phyloP scores from a whole-genome alignment of 768 basidiomycete genomes.

The Roridomyces roridus region DNA sequence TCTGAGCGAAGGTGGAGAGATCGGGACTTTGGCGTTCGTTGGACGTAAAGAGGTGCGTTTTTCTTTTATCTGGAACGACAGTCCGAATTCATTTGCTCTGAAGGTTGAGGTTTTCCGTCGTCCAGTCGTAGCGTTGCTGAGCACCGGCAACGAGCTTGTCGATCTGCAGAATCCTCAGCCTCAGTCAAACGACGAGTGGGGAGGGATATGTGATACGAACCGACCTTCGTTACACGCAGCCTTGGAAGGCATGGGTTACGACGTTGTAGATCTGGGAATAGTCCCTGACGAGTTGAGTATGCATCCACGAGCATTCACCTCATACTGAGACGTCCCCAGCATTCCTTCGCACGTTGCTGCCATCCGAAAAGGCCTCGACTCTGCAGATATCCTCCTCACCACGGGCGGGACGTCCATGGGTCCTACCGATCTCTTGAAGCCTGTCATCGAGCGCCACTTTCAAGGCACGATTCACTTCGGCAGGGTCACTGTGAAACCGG shows the following conservation, averaged over 20 bases:
- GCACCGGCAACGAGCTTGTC: slow-evolving; percentile 85
- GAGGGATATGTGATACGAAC: slow-evolving; percentile 87
- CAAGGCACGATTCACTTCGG: slow-evolving; percentile 87
- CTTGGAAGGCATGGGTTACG: slow-evolving; percentile 75
- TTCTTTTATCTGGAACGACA: too few relatives aligned
- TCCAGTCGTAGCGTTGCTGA: slow-evolving; percentile 80
- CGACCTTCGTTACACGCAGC: slow-evolving; percentile 77
- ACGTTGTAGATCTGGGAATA: slow-evolving; percentile 82
- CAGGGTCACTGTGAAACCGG: slow-evolving; percentile 81
- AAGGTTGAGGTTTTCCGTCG: slow-evolving; percentile 77
- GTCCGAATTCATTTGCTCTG: too few relatives aligned
- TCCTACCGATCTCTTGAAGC: slow-evolving; percentile 84
- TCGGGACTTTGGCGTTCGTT: slow-evolving; percentile 83
- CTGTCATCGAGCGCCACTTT: slow-evolving; percentile 83
- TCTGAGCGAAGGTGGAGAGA: slow-evolving; percentile 74
- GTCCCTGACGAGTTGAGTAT: slow-evolving; percentile 69
- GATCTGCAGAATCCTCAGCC: slow-evolving; percentile 58
- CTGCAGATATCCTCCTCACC: slow-evolving; percentile 78
- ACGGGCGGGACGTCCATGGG: slow-evolving; percentile 96
- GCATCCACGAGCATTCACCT: neutral
- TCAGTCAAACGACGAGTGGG: slow-evolving; percentile 53
- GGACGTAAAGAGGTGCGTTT: slow-evolving; percentile 68
- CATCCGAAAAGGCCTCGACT: slow-evolving; percentile 60
- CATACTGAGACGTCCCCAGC: slow-evolving; percentile 37
- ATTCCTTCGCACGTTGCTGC: slow-evolving; percentile 62